A percentile compares a stretch with the other conserved stretches of the same genome.
These are phyloP conservation scores for Betula pendula DNA, from an alignment of 306 rosid species.

Conservation along the genomic window DNA sequence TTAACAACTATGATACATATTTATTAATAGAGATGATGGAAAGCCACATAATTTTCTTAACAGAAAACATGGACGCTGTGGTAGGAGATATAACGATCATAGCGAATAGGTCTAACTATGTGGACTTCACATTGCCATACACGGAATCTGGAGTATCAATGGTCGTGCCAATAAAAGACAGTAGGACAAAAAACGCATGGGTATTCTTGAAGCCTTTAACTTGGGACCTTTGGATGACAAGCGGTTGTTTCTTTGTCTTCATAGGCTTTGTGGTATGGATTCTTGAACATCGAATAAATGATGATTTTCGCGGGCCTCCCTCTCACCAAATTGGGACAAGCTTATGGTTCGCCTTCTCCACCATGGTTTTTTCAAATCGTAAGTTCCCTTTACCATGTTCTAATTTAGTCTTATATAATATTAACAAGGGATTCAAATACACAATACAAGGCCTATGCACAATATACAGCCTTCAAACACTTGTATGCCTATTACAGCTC, in stretches of 20 bases:
- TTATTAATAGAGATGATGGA: too few species aligned
- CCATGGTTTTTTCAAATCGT: constrained; percentile 55
- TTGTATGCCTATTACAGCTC: too few species aligned
- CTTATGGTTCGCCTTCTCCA: constrained; percentile 69
- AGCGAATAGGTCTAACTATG: constrained; percentile 49
- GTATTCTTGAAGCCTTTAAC: constrained; percentile 63
- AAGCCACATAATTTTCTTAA: background rate
- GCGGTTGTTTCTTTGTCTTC: constrained; percentile 45
- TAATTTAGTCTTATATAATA: background rate
- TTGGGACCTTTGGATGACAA: constrained; percentile 52
- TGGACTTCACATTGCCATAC: constrained; percentile 63
- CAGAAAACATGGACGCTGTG: constrained; percentile 51
- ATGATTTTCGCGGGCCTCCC: constrained; percentile 57
- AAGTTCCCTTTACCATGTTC: constrained; percentile 15
- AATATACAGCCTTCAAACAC: background rate
- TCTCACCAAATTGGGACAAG: constrained; percentile 59
- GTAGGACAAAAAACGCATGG: constrained; percentile 46
- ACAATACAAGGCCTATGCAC: background rate
- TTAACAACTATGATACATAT: too few species aligned
- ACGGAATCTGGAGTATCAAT: constrained; percentile 67
- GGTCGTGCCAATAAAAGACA: constrained; percentile 51
- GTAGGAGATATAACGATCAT: constrained; percentile 43
- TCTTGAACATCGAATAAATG: constrained; percentile 59
- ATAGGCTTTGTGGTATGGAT: constrained; percentile 65
- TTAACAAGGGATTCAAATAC: background rate